phyloP scores from a whole-genome alignment of 2,329 filamentous ascomycete genomes.

The Aspergillus brunneoviolaceus region DNA sequence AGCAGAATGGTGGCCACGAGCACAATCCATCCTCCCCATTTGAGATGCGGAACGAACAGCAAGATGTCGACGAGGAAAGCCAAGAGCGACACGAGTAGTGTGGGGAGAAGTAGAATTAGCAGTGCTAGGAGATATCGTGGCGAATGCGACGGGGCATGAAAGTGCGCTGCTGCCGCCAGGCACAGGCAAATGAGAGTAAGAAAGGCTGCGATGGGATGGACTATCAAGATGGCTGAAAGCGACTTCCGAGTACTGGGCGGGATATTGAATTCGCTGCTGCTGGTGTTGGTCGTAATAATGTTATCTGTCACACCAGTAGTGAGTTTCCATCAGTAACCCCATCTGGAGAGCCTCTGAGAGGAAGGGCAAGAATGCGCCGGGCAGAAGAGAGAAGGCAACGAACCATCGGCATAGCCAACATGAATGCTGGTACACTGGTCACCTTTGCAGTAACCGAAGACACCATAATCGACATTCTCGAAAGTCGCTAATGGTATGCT shows the following conservation, averaged over 20 bases:
- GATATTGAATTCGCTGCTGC: constrained; percentile 57
- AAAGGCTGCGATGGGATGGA: constrained; percentile 87
- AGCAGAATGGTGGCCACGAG: constrained; percentile 85
- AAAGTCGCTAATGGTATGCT: constrained; percentile 79
- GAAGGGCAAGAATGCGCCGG: background rate
- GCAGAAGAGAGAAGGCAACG: constrained; percentile 36
- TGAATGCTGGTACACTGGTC: constrained; percentile 67
- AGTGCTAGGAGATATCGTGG: constrained; percentile 81
- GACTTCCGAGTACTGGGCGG: constrained; percentile 65
- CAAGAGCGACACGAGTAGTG: constrained; percentile 77
- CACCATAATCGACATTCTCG: constrained; percentile 77
- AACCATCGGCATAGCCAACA: constrained; percentile 85
- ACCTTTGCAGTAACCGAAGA: constrained; percentile 81
- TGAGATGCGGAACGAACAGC: constrained; percentile 88
- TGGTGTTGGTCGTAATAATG: constrained; percentile 36
- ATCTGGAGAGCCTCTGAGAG: background rate
- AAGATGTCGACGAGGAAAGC: constrained; percentile 93
- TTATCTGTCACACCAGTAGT: constrained; percentile 23
- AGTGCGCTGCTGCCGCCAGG: constrained; percentile 76
- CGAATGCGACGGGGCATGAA: constrained; percentile 86
- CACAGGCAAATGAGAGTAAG: constrained; percentile 81
- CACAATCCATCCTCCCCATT: constrained; percentile 93
- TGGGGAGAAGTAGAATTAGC: constrained; percentile 82
- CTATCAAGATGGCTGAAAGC: constrained; percentile 84
- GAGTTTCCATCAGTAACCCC: background rate